Base-by-base conservation (phyloP, 495 filamentous ascomycete species). In the Aspergillus affinis region DNA sequence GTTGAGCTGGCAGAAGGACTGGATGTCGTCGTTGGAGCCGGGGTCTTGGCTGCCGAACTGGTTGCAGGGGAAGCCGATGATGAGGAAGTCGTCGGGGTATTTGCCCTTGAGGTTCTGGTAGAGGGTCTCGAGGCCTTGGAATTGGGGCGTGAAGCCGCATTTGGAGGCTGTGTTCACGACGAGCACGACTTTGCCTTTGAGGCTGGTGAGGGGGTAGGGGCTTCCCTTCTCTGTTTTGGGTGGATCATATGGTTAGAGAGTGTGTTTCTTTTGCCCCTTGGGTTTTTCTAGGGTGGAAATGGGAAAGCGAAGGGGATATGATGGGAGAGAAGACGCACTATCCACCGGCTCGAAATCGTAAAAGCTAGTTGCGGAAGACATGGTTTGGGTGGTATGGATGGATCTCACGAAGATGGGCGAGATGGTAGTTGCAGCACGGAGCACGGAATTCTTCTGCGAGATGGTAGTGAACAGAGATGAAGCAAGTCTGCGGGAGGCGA, bases 91-190 rank as follows among this genome's bases (percentile, higher is more conserved):
- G 49, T 91, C 83, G 36, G 84, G 82, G 78, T 93, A 80, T 59
- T 81, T 75, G 50, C 80, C 79, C 53, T 81, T 84, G 69, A 97
- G 69, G 48, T 82, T 79, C 75, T 97, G 86, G 82, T 97, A 96
- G 60, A 99, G 80, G 59, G 83, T 87, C 82, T 99, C 92, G 32
- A 99, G 90, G 17, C 89, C 91, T 55, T 84, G 84, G 73, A 93
- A 98, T 77, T 99, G 94, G n/a, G 90, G 90, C 10, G 94, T 97
- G 85, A 97, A 98, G 71, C 95, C 94, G 80, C 94, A 99, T 81
- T 97, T 97, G 69, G 90, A 95, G 61, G 94, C 94, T n/a, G 92
- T 96, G 84, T 99, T 99, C 76, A 98, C 94, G 66, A 96, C 67
- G 47, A 99, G 89, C 61, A 98, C 85, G 72, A 97, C 93, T 73